phyloP scores from a whole-genome alignment of 1,284 basidiomycete species.

The Takashimella koratensis region DNA sequence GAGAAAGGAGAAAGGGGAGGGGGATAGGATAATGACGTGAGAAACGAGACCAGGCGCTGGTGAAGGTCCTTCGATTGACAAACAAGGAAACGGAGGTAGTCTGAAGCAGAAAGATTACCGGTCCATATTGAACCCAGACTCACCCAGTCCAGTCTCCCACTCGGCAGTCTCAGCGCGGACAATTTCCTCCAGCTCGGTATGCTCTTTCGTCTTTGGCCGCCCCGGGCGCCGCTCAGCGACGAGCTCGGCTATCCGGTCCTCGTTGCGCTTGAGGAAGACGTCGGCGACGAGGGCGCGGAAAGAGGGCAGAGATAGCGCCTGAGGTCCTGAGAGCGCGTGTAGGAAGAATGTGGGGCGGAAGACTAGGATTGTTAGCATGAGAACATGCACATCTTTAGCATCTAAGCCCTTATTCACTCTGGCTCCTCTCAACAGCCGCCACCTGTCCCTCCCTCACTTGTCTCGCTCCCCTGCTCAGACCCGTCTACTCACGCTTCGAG shows the following conservation, averaged over 20 bases:
- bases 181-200: slow-evolving; percentile 67
- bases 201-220: slow-evolving; percentile 68
- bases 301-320: slow-evolving; percentile 61
- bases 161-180: slow-evolving; percentile 65
- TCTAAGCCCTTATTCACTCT: no score
- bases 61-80: no score
- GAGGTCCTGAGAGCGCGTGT: slow-evolving; percentile 60
- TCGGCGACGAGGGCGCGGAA: slow-evolving; percentile 65
- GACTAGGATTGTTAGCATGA: no score
- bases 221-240: slow-evolving; percentile 64
- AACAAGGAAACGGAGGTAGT: no score
- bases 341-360: slow-evolving; percentile 77
- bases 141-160: slow-evolving; percentile 80
- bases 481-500: slow-evolving; percentile 31
- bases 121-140: no score
- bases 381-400: no score
- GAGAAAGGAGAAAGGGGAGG: slow-evolving; percentile 9
- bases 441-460: no score
- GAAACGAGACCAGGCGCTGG: no score
- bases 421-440: no score
- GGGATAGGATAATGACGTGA: slow-evolving; percentile 1
- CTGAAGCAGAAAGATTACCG: neutral
- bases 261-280: slow-evolving; percentile 70
- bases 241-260: slow-evolving; percentile 65
- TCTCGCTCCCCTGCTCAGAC: no score